Percentiles rank a stretch among this genome's conserved stretches.
Evolutionary conservation across 345 rosid genomes (phyloP).

Genomic region (Ceriops decandra): DNA sequence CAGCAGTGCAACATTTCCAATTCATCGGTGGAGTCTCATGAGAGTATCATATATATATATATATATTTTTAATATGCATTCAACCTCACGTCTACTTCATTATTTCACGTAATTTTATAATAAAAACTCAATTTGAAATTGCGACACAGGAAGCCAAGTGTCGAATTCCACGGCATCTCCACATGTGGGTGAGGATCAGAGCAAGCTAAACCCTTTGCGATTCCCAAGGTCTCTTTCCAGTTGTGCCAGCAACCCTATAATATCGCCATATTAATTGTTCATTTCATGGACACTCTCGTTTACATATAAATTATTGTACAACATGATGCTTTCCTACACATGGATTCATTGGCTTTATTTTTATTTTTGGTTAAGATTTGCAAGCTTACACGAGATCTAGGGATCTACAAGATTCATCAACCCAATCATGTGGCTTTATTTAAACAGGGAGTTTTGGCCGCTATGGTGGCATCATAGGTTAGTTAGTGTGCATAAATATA

Average conservation of each 20-base stretch:
- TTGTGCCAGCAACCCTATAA: slow-evolving; percentile 17
- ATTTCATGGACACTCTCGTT: slow-evolving; percentile 21
- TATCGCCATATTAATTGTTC: neutral
- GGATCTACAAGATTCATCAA: slow-evolving; percentile 26
- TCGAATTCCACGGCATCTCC: slow-evolving; percentile 29
- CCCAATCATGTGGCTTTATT: slow-evolving; percentile 27
- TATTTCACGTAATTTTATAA: too few species aligned
- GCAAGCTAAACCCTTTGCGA: slow-evolving; percentile 21
- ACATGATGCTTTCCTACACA: slow-evolving; percentile 34
- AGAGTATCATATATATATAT: neutral
- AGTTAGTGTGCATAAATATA: neutral
- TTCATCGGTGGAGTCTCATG: slow-evolving; percentile 12
- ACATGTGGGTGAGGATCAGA: slow-evolving; percentile 36
- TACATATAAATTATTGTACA: slow-evolving; percentile 10
- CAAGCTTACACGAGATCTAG: slow-evolving; percentile 14
- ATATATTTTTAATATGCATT: too few species aligned
- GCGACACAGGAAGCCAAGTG: slow-evolving; percentile 27
- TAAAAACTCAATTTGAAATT: too few species aligned
- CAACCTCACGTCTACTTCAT: too few species aligned
- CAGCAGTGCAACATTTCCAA: slow-evolving; percentile 25
- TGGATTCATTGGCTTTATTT: slow-evolving; percentile 20
- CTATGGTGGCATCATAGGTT: slow-evolving; percentile 19
- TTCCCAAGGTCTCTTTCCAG: slow-evolving; percentile 44
- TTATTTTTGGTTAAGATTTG: slow-evolving; percentile 11
- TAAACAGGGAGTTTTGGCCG: slow-evolving; percentile 14